Evolutionary conservation across 805 yeast genomes (phyloP).

Genomic region (Ascoidea asiatica): DNA sequence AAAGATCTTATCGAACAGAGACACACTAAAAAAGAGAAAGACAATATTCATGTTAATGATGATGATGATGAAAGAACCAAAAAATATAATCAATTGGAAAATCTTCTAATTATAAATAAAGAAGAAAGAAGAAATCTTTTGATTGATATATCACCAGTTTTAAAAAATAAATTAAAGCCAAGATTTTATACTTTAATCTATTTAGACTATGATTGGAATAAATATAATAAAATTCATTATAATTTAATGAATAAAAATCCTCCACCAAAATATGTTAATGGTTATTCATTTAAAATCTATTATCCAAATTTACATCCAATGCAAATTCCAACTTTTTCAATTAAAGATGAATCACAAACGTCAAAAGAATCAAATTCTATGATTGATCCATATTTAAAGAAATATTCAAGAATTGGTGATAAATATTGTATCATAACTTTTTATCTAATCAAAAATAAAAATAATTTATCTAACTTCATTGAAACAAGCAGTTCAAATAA

Average conservation of each 20-base stretch:
- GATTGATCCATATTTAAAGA: not conserved
- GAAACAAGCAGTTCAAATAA: constrained; percentile 21
- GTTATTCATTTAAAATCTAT: not conserved
- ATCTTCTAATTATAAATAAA: not conserved
- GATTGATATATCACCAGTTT: not conserved
- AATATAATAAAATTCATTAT: not conserved
- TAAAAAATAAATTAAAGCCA: not conserved
- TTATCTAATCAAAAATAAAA: no score
- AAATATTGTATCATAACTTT: not conserved
- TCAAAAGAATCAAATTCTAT: not conserved
- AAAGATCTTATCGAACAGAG: not conserved
- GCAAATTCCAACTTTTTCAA: not conserved
- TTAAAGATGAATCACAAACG: not conserved
- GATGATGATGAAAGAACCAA: no score
- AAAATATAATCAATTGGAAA: no score
- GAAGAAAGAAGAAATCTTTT: not conserved
- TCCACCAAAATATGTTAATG: not conserved
- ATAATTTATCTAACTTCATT: no score
- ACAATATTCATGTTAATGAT: no score
- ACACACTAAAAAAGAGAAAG: not conserved
- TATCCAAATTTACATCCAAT: not conserved
- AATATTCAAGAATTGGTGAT: not conserved
- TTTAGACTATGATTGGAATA: not conserved
- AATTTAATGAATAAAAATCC: not conserved
- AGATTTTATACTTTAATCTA: not conserved